Conservation (phyloP, 2,329 filamentous ascomycete species). For the Aspergillus awamori region DNA sequence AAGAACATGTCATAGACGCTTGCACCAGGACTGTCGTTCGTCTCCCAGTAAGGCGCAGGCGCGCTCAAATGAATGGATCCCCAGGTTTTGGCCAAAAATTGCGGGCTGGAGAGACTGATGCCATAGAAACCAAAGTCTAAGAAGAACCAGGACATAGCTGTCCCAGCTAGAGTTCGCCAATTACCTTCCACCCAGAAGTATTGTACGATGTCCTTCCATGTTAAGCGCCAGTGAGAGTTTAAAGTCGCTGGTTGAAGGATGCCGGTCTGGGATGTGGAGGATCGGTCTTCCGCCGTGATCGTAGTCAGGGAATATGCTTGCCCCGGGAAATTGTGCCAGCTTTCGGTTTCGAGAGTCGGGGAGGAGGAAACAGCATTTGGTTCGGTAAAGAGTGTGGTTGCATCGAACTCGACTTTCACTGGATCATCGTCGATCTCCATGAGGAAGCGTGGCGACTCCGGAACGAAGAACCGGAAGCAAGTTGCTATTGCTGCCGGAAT, state of each 20-base stretch:
- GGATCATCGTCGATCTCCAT: slow-evolving; percentile 67
- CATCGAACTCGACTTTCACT: slow-evolving; percentile 61
- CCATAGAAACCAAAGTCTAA: slow-evolving; percentile 63
- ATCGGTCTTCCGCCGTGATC: slow-evolving; percentile 25
- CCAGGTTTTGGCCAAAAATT: slow-evolving; percentile 48
- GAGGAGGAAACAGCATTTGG: slow-evolving; percentile 17
- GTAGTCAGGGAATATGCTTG: slow-evolving; percentile 32
- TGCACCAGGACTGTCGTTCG: slow-evolving; percentile 40
- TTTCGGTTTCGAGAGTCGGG: slow-evolving; percentile 32
- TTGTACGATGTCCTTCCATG: slow-evolving; percentile 41
- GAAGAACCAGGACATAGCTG: slow-evolving; percentile 57
- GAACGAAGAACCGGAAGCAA: slow-evolving; percentile 67
- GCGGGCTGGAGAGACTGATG: slow-evolving; percentile 52
- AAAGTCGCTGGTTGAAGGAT: slow-evolving; percentile 41
- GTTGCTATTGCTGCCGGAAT: slow-evolving; percentile 66
- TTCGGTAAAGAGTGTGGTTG: slow-evolving; percentile 60
- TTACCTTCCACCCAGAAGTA: slow-evolving; percentile 49
- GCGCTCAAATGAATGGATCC: slow-evolving; percentile 34
- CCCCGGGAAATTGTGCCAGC: slow-evolving; percentile 26
- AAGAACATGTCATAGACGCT: slow-evolving; percentile 47
- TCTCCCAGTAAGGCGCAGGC: slow-evolving; percentile 41
- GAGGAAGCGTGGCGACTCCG: slow-evolving; percentile 67
- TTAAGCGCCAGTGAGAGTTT: slow-evolving; percentile 47
- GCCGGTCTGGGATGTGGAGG: slow-evolving; percentile 25
- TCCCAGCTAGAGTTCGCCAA: slow-evolving; percentile 49